Conservation (phyloP, 495 filamentous ascomycete genomes). For the Penicillium fimorum region DNA sequence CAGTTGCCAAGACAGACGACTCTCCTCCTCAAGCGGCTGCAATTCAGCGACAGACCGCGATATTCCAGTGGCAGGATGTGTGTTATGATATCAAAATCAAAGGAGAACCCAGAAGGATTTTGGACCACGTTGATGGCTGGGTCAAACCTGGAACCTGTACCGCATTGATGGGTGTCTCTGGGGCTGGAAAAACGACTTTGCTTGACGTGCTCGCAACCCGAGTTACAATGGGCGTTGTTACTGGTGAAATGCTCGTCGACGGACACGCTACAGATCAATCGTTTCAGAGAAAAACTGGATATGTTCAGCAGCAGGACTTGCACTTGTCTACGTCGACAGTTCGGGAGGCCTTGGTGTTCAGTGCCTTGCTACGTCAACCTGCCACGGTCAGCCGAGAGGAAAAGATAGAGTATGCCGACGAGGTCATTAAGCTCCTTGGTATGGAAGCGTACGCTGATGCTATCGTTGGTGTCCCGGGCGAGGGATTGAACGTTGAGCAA, state of each 20-base stretch:
- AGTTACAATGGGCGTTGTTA: slow-evolving; percentile 46
- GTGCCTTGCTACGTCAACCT: slow-evolving; percentile 80
- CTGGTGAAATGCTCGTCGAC: slow-evolving; percentile 51
- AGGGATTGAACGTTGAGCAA: slow-evolving; percentile 77
- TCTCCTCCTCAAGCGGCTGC: slow-evolving; percentile 53
- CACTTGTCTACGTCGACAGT: slow-evolving; percentile 84
- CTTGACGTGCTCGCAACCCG: slow-evolving; percentile 57
- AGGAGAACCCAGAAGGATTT: not conserved
- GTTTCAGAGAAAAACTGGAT: slow-evolving; percentile 86
- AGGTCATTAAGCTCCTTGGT: not conserved
- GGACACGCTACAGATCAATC: slow-evolving; percentile 55
- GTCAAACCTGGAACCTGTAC: slow-evolving; percentile 42
- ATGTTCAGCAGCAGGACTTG: slow-evolving; percentile 90
- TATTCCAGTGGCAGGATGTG: slow-evolving; percentile 1
- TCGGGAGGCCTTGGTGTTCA: slow-evolving; percentile 77
- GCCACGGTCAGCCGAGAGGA: slow-evolving; percentile 34
- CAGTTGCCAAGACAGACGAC: slow-evolving; percentile 32
- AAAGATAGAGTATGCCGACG: slow-evolving; percentile 23
- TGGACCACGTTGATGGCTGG: slow-evolving; percentile 10
- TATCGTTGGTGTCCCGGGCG: slow-evolving; percentile 2
- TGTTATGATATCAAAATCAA: not conserved
- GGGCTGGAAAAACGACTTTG: slow-evolving; percentile 65
- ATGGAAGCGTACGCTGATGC: slow-evolving; percentile 3
- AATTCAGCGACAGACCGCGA: not conserved
- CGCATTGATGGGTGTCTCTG: slow-evolving; percentile 58